phyloP scores from a whole-genome alignment of 2,329 filamentous ascomycete species.

The Cercospora janseana region DNA sequence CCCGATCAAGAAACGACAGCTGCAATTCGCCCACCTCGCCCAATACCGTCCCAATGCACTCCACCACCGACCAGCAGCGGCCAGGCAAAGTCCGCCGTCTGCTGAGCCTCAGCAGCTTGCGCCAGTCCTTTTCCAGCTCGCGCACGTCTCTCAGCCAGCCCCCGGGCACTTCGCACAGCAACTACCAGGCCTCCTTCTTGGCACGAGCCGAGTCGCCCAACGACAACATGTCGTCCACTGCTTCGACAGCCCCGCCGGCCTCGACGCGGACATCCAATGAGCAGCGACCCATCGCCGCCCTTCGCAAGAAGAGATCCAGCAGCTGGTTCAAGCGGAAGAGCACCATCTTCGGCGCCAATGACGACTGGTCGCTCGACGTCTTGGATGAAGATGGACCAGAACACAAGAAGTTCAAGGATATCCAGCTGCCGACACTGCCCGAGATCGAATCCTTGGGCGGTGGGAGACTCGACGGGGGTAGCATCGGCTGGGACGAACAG shows the following conservation, averaged over 20 bases:
- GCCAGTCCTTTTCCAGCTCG: slow-evolving; percentile 39
- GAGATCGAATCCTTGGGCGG: slow-evolving; percentile 32
- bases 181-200: slow-evolving; percentile 19
- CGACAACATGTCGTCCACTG: slow-evolving; percentile 24
- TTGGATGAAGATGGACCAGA: slow-evolving; percentile 32
- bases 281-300: slow-evolving; percentile 13
- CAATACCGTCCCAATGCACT: slow-evolving; percentile 11
- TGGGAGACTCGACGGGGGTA: slow-evolving; percentile 29
- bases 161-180: slow-evolving; percentile 21
- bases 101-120: slow-evolving; percentile 36
- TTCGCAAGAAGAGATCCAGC: slow-evolving; percentile 33
- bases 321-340: slow-evolving; percentile 41
- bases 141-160: slow-evolving; percentile 34
- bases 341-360: slow-evolving; percentile 33
- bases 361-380: slow-evolving; percentile 28
- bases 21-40: slow-evolving; percentile 27
- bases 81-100: slow-evolving; percentile 35
- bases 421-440: slow-evolving; percentile 31
- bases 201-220: slow-evolving; percentile 25
- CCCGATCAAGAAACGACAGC: slow-evolving; percentile 28
- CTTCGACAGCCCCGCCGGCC: slow-evolving; percentile 21
- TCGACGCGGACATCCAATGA: slow-evolving; percentile 16
- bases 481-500: slow-evolving; percentile 35
- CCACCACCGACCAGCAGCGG: slow-evolving; percentile 21
- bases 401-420: slow-evolving; percentile 29